Conservation (phyloP, 805 yeast species). For the Sugiyamaella qingdaonensis region DNA sequence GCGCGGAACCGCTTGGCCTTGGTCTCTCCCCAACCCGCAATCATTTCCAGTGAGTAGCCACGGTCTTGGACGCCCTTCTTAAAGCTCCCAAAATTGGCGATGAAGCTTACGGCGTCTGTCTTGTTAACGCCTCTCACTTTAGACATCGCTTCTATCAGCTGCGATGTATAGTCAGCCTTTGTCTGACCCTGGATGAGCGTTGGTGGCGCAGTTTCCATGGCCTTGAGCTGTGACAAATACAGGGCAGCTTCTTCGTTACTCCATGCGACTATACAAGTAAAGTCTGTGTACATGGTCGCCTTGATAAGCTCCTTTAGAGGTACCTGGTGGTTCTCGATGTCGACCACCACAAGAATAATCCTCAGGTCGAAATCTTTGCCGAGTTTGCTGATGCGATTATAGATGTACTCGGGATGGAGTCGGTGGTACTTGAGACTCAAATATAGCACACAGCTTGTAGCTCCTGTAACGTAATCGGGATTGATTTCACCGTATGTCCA, state of each 20-base stretch:
- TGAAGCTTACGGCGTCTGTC: conserved; percentile 34
- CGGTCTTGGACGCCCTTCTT: conserved; percentile 19
- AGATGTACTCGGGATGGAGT: conserved; percentile 40
- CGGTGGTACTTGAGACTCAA: conserved; percentile 34
- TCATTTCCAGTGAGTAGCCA: conserved; percentile 16
- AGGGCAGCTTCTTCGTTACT: conserved; percentile 35
- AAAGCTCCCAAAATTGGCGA: conserved; percentile 31
- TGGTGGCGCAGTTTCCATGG: conserved; percentile 30
- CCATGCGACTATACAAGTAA: conserved; percentile 36
- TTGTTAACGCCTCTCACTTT: conserved; percentile 36
- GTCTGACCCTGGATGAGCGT: conserved; percentile 31
- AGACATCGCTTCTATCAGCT: conserved; percentile 32
- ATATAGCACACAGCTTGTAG: conserved; percentile 34
- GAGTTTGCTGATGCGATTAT: conserved; percentile 33
- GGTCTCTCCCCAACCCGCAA: conserved; percentile 26
- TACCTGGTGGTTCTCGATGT: conserved; percentile 36
- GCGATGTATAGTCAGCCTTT: conserved; percentile 31
- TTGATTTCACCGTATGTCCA: conserved; percentile 25
- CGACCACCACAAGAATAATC: conserved; percentile 36
- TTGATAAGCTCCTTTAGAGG: conserved; percentile 34
- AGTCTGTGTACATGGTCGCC: conserved; percentile 29
- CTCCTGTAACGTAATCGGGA: conserved; percentile 37
- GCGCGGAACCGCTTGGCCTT: conserved; percentile 23
- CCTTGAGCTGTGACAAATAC: conserved; percentile 33
- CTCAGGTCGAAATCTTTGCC: conserved; percentile 28